A percentile compares a stretch with the other conserved stretches of the same genome.
Evolutionary conservation across 805 yeast species (phyloP).

Genomic region (Cyberlindnera meyerae): DNA sequence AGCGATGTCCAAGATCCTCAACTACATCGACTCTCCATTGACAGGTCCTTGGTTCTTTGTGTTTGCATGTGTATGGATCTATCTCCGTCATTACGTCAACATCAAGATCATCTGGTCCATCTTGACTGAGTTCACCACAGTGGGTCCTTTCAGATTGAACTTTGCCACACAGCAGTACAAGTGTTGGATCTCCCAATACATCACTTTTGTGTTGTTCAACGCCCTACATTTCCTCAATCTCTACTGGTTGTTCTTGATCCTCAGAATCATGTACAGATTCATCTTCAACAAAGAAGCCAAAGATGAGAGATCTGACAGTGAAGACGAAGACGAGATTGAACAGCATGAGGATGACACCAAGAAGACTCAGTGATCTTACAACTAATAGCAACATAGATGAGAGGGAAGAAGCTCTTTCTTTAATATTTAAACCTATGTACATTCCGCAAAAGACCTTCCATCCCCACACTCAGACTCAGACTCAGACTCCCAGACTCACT

Average conservation of each 20-base stretch:
- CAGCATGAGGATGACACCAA: constrained; percentile 6
- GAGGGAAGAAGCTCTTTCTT: too few species aligned
- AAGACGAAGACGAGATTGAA: constrained; percentile 9
- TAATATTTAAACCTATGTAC: too few species aligned
- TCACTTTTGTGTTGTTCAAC: constrained; percentile 70
- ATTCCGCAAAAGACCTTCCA: too few species aligned
- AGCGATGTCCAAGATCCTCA: constrained; percentile 78
- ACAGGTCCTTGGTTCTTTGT: constrained; percentile 62
- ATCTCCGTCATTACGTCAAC: constrained; percentile 84
- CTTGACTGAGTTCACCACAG: constrained; percentile 77
- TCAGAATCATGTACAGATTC: constrained; percentile 70
- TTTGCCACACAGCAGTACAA: constrained; percentile 92
- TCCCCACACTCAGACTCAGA: too few species aligned
- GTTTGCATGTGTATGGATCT: constrained; percentile 76
- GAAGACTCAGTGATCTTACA: constrained; percentile 8
- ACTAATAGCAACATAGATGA: too few species aligned
- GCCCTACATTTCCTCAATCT: constrained; percentile 82
- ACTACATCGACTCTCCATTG: constrained; percentile 67
- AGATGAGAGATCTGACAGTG: constrained; percentile 29
- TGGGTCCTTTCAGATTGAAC: constrained; percentile 75
- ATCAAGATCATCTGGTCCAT: constrained; percentile 78
- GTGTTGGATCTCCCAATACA: constrained; percentile 92
- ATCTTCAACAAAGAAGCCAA: constrained; percentile 73
- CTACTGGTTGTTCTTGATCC: constrained; percentile 82
- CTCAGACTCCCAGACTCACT: too few species aligned